Base-by-base conservation (phyloP, 495 filamentous ascomycete species). In the Thermothielavioides terrestris region DNA sequence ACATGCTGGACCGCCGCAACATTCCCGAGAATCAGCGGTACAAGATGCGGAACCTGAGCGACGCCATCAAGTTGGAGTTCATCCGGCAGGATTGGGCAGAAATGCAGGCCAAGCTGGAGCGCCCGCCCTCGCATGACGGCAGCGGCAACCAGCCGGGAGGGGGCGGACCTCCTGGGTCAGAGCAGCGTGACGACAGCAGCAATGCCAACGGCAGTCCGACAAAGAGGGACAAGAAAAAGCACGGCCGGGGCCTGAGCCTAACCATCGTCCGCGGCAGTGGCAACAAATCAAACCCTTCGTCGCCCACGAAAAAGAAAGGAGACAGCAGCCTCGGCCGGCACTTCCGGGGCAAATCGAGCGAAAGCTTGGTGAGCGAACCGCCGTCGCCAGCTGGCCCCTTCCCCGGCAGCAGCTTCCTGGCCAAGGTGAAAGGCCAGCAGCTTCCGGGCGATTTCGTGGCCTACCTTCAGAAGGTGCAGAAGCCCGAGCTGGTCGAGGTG, bases 61-160 rank as follows among this genome's bases (percentile, higher is more conserved):
- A 84, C 47, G 86, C 84, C 23, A 88, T 98, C 67, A 98, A 98
- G 68, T 84, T 84, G 54, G 89, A 98, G 52, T 95, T 98, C 54
- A 88, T 97, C 58, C 79, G 83, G 52, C 88, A 95, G 59, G 85
- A 95, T 59, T 85, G 82, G 68, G 79, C 81, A 1, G 84, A 86
- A 54, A 82, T 70, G 40, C 71, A 70, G 37, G 71, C 69, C 22
- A 65, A 65, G 20, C 57, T 62, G 44, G 58, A 62, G 31, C 57
- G 64, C 7, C 68, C 69, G 1, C 47, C 49, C 11, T 65, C 65
- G 20, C 65, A 66, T 35, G 50, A 53, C 35, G 44, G 45, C 10
- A 32, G 27, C 9, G 26, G 26, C 23, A 15, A 12, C 25, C 22
- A 36, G 42, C 28, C 20, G 37, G 34, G 22, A 37, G 39, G 10